phyloP scores from a whole-genome alignment of 2,329 filamentous ascomycete species.

The Sporothrix euskadiensis region DNA sequence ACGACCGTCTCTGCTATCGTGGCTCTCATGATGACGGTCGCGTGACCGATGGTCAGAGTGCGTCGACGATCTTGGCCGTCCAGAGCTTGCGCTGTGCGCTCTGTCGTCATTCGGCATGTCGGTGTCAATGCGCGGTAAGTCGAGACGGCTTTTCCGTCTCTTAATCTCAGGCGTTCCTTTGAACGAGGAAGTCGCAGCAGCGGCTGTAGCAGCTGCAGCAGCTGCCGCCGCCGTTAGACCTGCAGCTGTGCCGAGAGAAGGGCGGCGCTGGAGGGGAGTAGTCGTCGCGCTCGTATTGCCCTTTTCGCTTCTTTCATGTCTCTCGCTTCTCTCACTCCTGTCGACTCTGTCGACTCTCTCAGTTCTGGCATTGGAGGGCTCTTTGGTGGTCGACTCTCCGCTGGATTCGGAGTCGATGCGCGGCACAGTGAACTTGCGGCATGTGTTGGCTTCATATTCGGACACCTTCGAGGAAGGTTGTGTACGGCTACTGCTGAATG shows the following conservation, averaged over 20 bases:
- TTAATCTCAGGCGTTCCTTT: conserved; percentile 30
- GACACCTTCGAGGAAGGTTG: neutral
- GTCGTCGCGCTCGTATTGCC: neutral
- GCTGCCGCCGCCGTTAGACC: conserved; percentile 22
- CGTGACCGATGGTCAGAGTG: conserved; percentile 34
- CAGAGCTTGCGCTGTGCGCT: neutral
- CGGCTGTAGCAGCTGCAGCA: conserved; percentile 3
- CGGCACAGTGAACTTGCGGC: conserved; percentile 42
- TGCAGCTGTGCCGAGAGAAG: neutral
- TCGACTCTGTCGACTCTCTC: neutral
- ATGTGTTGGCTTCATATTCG: conserved; percentile 47
- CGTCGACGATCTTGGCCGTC: conserved; percentile 42
- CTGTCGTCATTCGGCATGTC: conserved; percentile 40
- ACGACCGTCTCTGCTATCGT: conserved; percentile 34
- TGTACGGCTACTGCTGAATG: neutral
- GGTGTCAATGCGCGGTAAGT: conserved; percentile 51
- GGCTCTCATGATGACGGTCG: conserved; percentile 40
- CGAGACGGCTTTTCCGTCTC: conserved; percentile 43
- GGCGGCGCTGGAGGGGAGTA: neutral
- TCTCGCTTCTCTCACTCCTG: too few relatives aligned
- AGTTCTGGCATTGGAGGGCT: conserved; percentile 12
- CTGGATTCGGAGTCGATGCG: conserved; percentile 34
- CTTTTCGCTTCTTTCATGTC: neutral
- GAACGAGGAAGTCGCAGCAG: neutral
- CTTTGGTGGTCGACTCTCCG: conserved; percentile 19